Base-by-base conservation (phyloP, 768 basidiomycete genomes). In the Pisolithus marmoratus region DNA sequence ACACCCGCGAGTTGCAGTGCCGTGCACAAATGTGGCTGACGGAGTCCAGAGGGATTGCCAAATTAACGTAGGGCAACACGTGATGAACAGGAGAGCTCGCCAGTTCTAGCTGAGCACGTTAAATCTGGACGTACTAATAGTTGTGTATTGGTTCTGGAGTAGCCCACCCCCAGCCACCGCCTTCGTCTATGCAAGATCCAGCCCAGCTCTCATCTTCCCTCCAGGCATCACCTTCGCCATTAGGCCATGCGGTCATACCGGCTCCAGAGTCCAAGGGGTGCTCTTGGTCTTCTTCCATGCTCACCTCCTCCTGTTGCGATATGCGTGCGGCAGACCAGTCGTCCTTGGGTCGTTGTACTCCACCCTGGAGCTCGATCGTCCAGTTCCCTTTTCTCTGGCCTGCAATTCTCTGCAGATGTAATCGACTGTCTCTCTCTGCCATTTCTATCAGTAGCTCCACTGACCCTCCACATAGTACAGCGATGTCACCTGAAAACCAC, bases 401-500 rank as follows among this genome's bases (percentile, higher is more conserved):
- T 8, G 61, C 51, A 52, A 56, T 54, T 46, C 42, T 63, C 48
- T 43, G 55, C 23, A 70, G 29, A 17, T 57, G 50, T 40, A 75
- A 55, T 20, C 49, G 56, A 4, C 55, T 38, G 29, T 68, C 57
- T 49, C 51, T 52, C 50, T 66, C 66, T 4, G 54, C 55, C 55
- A 45, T 57, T 23, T 60, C 45, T 41, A 69, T 53, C 58, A 72
- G 53, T 22, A 60, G 48, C 15, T 67, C 61, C 9, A 69, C 52
- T 14, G 63, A 63, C 17, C 72, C 71, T 27, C 72, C 72, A 40
- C 71, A 72, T 19, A 66, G 48, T 38, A 62, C 23, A 4, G 63
- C 54, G n/a, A 72, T 47, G 29, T 66, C 51, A 3, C 64, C 78
- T 70, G 60, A 77, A 72, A 51, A 84, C 76, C 75, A 78, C 38